Percentiles rank a stretch among this genome's conserved stretches.
Conservation (phyloP, 495 filamentous ascomycete species). For the Lophiotrema nucula region DNA sequence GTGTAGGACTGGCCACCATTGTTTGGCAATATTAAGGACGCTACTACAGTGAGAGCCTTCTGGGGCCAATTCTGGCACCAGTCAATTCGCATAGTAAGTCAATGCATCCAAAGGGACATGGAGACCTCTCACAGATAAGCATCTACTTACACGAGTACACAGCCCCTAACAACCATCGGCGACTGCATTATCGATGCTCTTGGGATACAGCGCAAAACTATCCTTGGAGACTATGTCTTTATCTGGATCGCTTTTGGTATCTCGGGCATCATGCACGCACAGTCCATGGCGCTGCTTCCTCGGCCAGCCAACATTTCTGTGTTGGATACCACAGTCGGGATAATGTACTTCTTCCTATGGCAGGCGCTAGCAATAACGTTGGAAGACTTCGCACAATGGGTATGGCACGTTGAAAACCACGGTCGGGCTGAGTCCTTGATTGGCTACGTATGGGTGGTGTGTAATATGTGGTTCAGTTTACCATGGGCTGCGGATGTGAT, state of each 20-base stretch:
- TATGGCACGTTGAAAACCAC: neutral
- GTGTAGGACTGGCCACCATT: constrained; percentile 15
- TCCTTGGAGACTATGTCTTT: neutral
- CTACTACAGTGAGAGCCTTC: constrained; percentile 5
- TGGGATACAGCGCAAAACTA: neutral
- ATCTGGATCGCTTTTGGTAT: constrained; percentile 14
- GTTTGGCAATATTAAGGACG: neutral
- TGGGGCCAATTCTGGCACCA: constrained; percentile 20
- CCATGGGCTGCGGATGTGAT: constrained; percentile 10
- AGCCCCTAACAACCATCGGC: neutral
- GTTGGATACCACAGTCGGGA: neutral
- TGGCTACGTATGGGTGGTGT: constrained; percentile 8
- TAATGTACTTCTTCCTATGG: constrained; percentile 11
- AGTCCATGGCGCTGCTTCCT: neutral
- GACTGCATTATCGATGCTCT: neutral
- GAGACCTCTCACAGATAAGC: neutral
- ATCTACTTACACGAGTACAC: neutral
- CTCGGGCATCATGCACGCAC: constrained; percentile 3
- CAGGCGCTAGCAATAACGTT: constrained; percentile 6
- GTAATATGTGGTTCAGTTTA: constrained; percentile 2
- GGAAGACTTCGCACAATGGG: constrained; percentile 7
- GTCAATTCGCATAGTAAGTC: neutral
- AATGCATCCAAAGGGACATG: neutral
- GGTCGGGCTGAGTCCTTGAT: neutral
- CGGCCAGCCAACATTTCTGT: constrained; percentile 4